These are phyloP conservation scores for Malus hybrid DNA, from an alignment of 331 rosid genomes.

Conservation along the genomic window DNA sequence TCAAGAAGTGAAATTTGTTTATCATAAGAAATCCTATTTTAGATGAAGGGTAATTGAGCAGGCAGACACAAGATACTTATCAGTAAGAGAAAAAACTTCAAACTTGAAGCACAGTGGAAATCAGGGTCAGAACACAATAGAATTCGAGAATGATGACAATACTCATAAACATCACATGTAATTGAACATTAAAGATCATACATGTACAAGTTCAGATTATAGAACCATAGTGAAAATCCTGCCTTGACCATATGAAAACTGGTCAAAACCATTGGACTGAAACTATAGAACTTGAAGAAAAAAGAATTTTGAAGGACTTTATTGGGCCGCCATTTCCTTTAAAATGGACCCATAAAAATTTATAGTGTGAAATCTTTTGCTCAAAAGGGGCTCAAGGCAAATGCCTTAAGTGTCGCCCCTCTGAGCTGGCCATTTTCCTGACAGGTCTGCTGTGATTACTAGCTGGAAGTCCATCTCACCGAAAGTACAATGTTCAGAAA, in stretches of 20 bases:
- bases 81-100: not conserved
- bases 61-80: not conserved
- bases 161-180: not conserved
- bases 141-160: not conserved
- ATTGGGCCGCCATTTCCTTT: not conserved
- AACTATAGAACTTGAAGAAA: not conserved
- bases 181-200: not conserved
- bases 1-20: not conserved
- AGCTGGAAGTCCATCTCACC: not conserved
- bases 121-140: not conserved
- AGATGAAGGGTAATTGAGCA: not conserved
- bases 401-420: not conserved
- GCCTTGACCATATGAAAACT: not conserved
- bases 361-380: not conserved
- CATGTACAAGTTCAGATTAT: not conserved
- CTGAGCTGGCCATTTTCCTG: not conserved
- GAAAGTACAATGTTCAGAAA: not conserved
- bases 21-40: not conserved
- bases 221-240: not conserved
- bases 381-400: not conserved
- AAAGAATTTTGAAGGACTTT: not conserved
- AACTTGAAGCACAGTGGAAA: not conserved
- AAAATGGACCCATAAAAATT: not conserved
- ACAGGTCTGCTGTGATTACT: not conserved
- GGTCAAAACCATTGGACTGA: not conserved